Conservation (phyloP, 768 basidiomycete species). For the Termitomyces sp. region DNA sequence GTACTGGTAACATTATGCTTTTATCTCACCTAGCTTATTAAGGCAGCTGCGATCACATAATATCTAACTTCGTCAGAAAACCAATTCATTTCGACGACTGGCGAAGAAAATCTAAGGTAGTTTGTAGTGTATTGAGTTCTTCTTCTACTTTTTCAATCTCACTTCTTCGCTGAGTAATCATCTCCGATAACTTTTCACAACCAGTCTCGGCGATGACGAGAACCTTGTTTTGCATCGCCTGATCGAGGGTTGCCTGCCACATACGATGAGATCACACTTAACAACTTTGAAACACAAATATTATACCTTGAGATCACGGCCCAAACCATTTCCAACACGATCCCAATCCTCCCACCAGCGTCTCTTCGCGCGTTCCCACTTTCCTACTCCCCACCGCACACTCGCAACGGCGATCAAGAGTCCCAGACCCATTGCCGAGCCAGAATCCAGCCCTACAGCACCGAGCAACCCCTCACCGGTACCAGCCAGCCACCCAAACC, state of each 20-base stretch:
- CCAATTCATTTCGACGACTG: slow-evolving; percentile 2
- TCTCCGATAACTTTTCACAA: slow-evolving; percentile 39
- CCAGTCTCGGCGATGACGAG: slow-evolving; percentile 47
- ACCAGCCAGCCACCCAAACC: slow-evolving; percentile 45
- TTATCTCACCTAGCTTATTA: neutral
- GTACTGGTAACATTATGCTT: no score
- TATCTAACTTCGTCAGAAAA: neutral
- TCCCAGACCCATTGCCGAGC: slow-evolving; percentile 59
- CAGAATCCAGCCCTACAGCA: slow-evolving; percentile 42
- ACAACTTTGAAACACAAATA: neutral
- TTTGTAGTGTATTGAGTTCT: slow-evolving; percentile 38
- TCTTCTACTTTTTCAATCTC: slow-evolving; percentile 41
- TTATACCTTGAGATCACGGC: slow-evolving; percentile 60
- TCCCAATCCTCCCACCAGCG: slow-evolving; percentile 68
- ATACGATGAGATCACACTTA: neutral
- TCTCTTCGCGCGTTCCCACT: slow-evolving; percentile 66
- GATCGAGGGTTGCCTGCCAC: slow-evolving; percentile 42
- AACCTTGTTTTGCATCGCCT: slow-evolving; percentile 50
- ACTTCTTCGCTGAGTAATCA: slow-evolving; percentile 35
- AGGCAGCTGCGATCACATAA: neutral
- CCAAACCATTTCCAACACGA: slow-evolving; percentile 58
- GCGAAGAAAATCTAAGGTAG: slow-evolving; percentile 25
- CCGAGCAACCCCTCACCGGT: slow-evolving; percentile 36
- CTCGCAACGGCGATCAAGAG: slow-evolving; percentile 45
- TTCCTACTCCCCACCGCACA: slow-evolving; percentile 58